These are phyloP conservation scores for Ascochyta rabiei DNA, from an alignment of 2,329 filamentous ascomycete species.

Conservation along the genomic window DNA sequence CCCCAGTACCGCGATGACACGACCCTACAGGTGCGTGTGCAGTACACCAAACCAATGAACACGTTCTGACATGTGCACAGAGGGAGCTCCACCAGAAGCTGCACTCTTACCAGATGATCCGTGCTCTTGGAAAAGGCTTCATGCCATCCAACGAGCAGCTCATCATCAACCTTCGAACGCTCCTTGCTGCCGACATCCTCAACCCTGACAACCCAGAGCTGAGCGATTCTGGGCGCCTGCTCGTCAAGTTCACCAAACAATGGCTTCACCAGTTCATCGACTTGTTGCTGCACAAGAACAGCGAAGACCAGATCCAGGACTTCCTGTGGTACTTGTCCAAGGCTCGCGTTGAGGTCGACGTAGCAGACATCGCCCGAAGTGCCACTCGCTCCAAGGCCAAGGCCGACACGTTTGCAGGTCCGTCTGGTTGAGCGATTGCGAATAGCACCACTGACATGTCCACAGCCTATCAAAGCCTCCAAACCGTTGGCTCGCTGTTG, in stretches of 20 bases:
- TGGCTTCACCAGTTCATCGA: constrained; percentile 82
- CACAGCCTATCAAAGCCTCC: constrained; percentile 77
- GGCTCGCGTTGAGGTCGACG: constrained; percentile 72
- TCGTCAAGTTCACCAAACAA: constrained; percentile 73
- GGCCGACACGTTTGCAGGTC: constrained; percentile 74
- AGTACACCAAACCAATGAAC: neutral
- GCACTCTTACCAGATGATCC: constrained; percentile 89
- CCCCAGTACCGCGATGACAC: constrained; percentile 84
- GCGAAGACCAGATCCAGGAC: constrained; percentile 84
- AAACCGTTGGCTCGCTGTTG: constrained; percentile 82
- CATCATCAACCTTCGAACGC: constrained; percentile 77
- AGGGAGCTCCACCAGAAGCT: constrained; percentile 83
- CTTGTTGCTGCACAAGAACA: constrained; percentile 82
- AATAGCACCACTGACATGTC: constrained; percentile 24
- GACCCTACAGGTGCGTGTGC: constrained; percentile 52
- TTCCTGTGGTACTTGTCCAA: constrained; percentile 85
- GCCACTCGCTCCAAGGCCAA: constrained; percentile 68
- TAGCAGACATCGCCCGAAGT: constrained; percentile 65
- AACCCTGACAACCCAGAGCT: constrained; percentile 77
- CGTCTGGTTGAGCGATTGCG: constrained; percentile 23
- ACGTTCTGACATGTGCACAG: constrained; percentile 54
- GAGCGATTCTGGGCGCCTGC: constrained; percentile 75
- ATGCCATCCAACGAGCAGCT: constrained; percentile 91
- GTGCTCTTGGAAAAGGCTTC: constrained; percentile 80
- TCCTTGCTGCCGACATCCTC: constrained; percentile 78